Conservation (phyloP, 805 yeast genomes). For the Cyberlindnera euphorbiae region DNA sequence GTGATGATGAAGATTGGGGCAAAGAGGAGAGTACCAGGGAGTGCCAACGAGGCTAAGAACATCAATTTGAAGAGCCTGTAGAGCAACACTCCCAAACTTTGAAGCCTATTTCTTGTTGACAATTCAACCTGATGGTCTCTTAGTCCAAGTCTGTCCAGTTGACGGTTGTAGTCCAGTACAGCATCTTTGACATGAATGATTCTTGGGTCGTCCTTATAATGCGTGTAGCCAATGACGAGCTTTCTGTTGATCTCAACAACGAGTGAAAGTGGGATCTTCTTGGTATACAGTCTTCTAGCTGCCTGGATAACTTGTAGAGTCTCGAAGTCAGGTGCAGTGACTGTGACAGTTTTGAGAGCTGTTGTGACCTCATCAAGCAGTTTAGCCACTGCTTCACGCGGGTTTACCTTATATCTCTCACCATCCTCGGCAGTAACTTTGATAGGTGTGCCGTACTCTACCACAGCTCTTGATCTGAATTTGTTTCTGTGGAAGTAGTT, state of each 20-base stretch:
- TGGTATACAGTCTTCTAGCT: slow-evolving; percentile 78
- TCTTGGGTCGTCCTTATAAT: slow-evolving; percentile 68
- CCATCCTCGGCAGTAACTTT: slow-evolving; percentile 60
- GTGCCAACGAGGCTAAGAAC: slow-evolving; percentile 52
- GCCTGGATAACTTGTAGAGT: slow-evolving; percentile 93
- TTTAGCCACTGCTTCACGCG: slow-evolving; percentile 70
- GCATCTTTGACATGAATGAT: slow-evolving; percentile 55
- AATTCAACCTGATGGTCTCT: slow-evolving; percentile 68
- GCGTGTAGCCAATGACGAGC: slow-evolving; percentile 75
- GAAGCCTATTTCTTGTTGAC: slow-evolving; percentile 41
- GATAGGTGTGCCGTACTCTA: slow-evolving; percentile 89
- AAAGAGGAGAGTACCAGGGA: slow-evolving; percentile 83
- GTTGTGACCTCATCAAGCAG: slow-evolving; percentile 68
- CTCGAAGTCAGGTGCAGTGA: slow-evolving; percentile 90
- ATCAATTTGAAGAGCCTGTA: slow-evolving; percentile 49
- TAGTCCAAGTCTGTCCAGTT: slow-evolving; percentile 57
- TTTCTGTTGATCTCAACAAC: slow-evolving; percentile 87
- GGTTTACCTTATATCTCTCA: slow-evolving; percentile 55
- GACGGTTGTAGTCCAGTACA: slow-evolving; percentile 65
- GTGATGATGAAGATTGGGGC: slow-evolving; percentile 81
- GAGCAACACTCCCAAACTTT: slow-evolving; percentile 45
- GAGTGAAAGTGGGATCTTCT: slow-evolving; percentile 65
- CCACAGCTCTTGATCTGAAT: slow-evolving; percentile 89
- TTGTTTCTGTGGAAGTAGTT: slow-evolving; percentile 93
- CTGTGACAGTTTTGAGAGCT: slow-evolving; percentile 81